These are phyloP conservation scores for Silybum marianum DNA, from an alignment of 129 eudicot species.

Conservation along the genomic window DNA sequence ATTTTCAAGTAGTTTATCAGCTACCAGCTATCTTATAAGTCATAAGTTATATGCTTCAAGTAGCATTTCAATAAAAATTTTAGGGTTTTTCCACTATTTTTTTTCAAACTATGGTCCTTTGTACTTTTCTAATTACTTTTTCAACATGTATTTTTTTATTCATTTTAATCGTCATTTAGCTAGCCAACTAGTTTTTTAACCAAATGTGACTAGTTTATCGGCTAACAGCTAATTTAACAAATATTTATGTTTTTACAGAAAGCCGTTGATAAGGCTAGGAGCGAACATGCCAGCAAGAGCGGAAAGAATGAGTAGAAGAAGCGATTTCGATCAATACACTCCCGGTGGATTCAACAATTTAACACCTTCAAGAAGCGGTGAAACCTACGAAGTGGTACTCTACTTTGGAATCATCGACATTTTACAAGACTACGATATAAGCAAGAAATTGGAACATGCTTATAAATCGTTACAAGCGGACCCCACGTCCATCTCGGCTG, in stretches of 20 bases:
- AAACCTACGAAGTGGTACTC: constrained; percentile 80
- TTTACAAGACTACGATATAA: constrained; percentile 89
- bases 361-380: constrained; percentile 61
- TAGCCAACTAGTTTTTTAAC: too few species aligned
- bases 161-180: neutral
- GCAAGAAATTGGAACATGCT: constrained; percentile 96
- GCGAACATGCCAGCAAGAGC: constrained; percentile 99
- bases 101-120: too few species aligned
- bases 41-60: neutral
- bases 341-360: constrained; percentile 60
- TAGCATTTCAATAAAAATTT: neutral
- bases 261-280: constrained; percentile 83
- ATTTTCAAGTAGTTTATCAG: too few species aligned
- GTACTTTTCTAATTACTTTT: too few species aligned
- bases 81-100: too few species aligned
- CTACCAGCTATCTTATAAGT: too few species aligned
- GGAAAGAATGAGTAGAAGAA: constrained; percentile 73
- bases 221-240: neutral
- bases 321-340: constrained; percentile 81
- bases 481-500: constrained; percentile 91
- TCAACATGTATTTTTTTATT: constrained; percentile 1
- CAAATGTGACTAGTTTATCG: neutral
- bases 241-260: constrained; percentile 42
- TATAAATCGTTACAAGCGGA: constrained; percentile 95
- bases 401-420: constrained; percentile 96